A percentile compares a stretch with the other conserved stretches of the same genome.
phyloP scores from a whole-genome alignment of 148 eudicot species.

The Vaccinium myrtillus region DNA sequence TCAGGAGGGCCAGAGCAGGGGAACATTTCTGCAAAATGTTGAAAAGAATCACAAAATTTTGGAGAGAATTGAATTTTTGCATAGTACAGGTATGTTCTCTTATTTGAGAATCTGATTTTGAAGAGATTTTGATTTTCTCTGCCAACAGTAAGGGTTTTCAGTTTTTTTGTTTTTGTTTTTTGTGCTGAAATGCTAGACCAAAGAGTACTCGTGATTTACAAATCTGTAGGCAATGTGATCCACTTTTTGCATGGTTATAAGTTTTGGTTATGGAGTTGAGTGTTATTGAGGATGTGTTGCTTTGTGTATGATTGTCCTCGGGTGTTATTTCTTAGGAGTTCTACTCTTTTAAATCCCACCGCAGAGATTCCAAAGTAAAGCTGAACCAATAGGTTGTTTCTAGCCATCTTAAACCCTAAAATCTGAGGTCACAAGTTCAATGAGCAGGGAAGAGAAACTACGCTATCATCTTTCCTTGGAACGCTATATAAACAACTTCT shows the following conservation, averaged over 20 bases:
- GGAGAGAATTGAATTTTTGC: conserved; percentile 58
- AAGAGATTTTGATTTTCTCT: neutral
- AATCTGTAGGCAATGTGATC: neutral
- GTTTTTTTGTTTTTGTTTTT: neutral
- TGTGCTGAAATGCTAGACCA: neutral
- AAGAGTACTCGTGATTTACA: neutral
- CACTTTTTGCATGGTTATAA: neutral
- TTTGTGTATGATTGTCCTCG: neutral
- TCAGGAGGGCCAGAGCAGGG: conserved; percentile 39
- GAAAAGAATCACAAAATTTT: conserved; percentile 55
- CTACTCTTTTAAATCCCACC: neutral
- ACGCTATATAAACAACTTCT: no score
- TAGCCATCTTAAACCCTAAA: neutral
- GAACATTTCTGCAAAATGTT: conserved; percentile 68
- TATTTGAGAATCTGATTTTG: neutral
- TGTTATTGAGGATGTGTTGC: neutral
- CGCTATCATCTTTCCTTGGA: neutral
- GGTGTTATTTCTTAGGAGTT: neutral
- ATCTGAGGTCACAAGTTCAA: neutral
- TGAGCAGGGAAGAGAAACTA: neutral
- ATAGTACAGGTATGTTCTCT: conserved; percentile 46
- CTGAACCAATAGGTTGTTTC: neutral
- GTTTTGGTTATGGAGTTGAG: neutral
- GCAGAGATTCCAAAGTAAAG: neutral
- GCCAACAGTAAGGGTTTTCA: neutral